Base-by-base conservation (phyloP, 352 stramenopile genomes). In the Phytopythium vexans region DNA sequence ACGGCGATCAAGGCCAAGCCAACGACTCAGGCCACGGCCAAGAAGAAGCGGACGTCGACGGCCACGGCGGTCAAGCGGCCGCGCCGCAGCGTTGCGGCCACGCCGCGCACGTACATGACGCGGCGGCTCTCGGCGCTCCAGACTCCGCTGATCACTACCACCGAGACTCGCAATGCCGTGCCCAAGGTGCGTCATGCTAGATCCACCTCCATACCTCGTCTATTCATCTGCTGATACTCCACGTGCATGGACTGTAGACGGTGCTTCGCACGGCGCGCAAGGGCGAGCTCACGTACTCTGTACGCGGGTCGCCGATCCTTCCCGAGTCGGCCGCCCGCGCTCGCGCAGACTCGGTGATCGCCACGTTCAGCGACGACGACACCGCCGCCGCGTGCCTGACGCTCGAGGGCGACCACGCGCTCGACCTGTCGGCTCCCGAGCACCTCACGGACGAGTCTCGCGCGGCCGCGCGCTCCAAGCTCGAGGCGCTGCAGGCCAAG, bases 231-330 rank as follows among this genome's bases (percentile, higher is more conserved):
- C 41, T 52, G 39, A 54, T 10, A 1, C 3, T 11, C 14, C 45
- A 9, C 6, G 52, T 40, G 3, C 21, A 41, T 39, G 48, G 21
- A 9, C 54, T 51, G 1, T 43, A 70, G 55, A 89, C 80, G 3
- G 58, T 89, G 33, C 53, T 87, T 10, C 80, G 83, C 0, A 90
- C 80, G 60, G 74, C 77, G 33, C 76, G 76, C 31, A 89, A 89
- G 48, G 83, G 83, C 33, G 81, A 93, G 64, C 80, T 70, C 35
- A 83, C 60, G 1, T 93, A 90, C 56, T 91, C 83, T 32, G 72
- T 69, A 15, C 66, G 65, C 48, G 83, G 83, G 21, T 93, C 83
- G 5, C 83, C 83, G 0, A 88, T 93, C 39, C 51, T 88, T 3
- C 66, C 80, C 0, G 72, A 74, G 34, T 86, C 72, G 2, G 66